Evolutionary conservation across 768 basidiomycete genomes (phyloP), one percentile per base, ranked within the genome.

Genomic region (Pisolithus albus): DNA sequence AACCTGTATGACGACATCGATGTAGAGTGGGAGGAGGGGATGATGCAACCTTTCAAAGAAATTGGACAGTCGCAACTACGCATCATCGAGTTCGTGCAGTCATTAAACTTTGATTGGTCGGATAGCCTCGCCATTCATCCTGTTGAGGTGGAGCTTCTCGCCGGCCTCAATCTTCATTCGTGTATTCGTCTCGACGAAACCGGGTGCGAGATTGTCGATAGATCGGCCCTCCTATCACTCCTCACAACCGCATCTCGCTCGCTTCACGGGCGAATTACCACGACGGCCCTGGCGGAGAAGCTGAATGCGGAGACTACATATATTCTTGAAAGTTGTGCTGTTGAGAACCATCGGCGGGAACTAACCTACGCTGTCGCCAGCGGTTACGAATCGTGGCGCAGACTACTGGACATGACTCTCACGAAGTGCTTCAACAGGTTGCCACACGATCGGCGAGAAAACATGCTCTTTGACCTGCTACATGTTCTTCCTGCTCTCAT

Each of bases 391-490:
- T 77, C 93, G 0, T 97, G 94, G 94, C 82, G 86, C 52, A 76
- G 84, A 37, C 64, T 93, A 36, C 74, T 98, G 48, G 90, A 95
- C 70, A 83, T 92, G 64, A 81, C 85, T 1, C 76, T 98, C 16
- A 83, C 83, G 28, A 92, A 92, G 61, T 90, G 91, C 51, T 95
- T 95, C 69, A 77, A 82, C 52, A 82, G 86, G 32, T 74, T 96
- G 11, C 86, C 89, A 0, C 81, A 84, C 55, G 88, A 92, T 52
- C 82, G 81, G 23, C 80, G 91, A 23, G 93, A 97, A 67, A 84
- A 83, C 54, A 86, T 95, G 74, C 74, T 96, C 5, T 91, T 95
- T 59, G 95, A 96, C 63, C 72, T 98, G 18, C 76, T 98, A 18
- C 85, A 88, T 59, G 83, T 89, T 19, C 75, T 96, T 19, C 87